Conservation (phyloP, 441 rosid genomes). For the Mallotus japonicus region DNA sequence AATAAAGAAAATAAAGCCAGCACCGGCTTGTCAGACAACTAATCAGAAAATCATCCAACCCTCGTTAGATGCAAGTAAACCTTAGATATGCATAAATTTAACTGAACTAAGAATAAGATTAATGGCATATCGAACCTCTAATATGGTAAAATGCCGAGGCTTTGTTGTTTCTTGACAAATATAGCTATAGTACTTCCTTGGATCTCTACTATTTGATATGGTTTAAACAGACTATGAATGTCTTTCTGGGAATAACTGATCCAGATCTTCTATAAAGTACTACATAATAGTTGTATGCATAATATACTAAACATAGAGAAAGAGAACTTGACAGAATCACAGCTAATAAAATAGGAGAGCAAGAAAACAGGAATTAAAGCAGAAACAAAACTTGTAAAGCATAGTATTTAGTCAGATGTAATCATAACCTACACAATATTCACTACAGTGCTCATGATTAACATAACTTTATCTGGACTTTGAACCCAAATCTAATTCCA, state of each 20-base stretch:
- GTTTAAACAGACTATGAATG: not conserved
- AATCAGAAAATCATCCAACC: not conserved
- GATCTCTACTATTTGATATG: not conserved
- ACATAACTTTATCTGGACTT: not conserved
- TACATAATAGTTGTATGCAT: not conserved
- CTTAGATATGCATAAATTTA: not conserved
- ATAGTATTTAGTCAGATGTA: not conserved
- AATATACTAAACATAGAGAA: not conserved
- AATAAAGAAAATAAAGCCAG: not conserved
- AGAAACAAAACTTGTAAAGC: not conserved
- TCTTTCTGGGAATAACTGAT: not conserved
- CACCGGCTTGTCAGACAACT: not conserved
- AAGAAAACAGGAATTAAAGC: not conserved
- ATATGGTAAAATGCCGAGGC: not conserved
- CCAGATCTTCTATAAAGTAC: not conserved
- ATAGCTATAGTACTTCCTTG: not conserved
- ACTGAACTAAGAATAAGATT: not conserved
- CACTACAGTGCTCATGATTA: not conserved
- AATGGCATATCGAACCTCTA: slow-evolving; percentile 1
- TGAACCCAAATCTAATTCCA: not conserved
- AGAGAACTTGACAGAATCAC: not conserved
- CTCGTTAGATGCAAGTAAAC: not conserved
- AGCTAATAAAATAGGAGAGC: not conserved
- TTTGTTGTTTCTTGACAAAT: not conserved
- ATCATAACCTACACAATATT: not conserved